Evolutionary conservation across 768 basidiomycete genomes (phyloP).

Genomic region (Macrolepiota fuliginosa): DNA sequence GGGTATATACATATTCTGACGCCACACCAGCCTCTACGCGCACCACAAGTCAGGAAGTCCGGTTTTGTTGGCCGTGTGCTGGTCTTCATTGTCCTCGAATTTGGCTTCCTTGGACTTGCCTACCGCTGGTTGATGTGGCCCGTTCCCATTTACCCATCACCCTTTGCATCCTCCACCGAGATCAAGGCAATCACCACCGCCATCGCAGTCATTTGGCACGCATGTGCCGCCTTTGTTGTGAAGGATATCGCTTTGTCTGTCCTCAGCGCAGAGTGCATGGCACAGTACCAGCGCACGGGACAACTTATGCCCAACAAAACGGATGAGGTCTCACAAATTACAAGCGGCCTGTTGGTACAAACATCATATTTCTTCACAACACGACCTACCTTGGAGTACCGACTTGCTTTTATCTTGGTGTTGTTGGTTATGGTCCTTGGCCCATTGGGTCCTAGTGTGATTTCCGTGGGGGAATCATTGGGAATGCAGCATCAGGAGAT

Average conservation of each 20-base stretch:
- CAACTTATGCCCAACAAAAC: no score
- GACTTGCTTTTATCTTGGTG: no score
- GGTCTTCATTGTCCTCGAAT: background rate
- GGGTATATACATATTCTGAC: no score
- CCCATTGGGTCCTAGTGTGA: background rate
- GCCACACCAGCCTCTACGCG: no score
- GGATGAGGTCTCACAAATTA: background rate
- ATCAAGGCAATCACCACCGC: background rate
- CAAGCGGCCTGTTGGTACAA: background rate
- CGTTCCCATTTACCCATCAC: background rate
- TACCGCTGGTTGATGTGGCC: background rate
- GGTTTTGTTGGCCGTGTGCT: background rate
- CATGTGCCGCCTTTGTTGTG: background rate
- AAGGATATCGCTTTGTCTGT: background rate
- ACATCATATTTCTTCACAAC: no score
- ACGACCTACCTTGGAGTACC: no score
- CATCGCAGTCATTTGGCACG: background rate
- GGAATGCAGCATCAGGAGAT: background rate
- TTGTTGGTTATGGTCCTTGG: background rate
- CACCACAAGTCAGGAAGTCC: background rate
- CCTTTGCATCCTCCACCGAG: background rate
- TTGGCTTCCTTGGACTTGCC: background rate
- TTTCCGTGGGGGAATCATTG: background rate
- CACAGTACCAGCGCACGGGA: background rate
- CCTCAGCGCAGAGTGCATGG: background rate